phyloP scores from a whole-genome alignment of 805 yeast species.

The Metschnikowia koreensis region DNA sequence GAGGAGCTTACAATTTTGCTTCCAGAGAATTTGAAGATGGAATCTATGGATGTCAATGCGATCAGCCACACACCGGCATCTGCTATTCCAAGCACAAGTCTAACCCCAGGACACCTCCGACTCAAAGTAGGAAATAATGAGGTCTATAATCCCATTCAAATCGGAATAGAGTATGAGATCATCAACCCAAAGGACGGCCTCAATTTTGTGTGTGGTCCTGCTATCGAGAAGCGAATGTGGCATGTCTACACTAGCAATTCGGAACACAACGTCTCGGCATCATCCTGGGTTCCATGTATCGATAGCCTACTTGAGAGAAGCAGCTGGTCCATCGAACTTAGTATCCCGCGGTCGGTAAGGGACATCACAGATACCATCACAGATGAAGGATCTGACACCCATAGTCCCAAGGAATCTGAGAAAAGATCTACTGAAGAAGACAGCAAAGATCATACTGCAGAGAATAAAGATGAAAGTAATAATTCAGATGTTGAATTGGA shows the following conservation, averaged over 20 bases:
- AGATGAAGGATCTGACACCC: background rate
- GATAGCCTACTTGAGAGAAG: constrained; percentile 85
- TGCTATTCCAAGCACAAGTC: constrained; percentile 25
- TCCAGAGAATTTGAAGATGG: constrained; percentile 65
- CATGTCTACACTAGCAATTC: constrained; percentile 84
- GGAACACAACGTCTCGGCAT: constrained; percentile 75
- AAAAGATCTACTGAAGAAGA: background rate
- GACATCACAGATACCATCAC: constrained; percentile 44
- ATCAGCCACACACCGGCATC: constrained; percentile 25
- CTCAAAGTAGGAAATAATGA: constrained; percentile 35
- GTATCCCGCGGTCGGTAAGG: constrained; percentile 74
- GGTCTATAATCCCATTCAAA: constrained; percentile 65
- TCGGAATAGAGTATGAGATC: constrained; percentile 65
- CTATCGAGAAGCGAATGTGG: constrained; percentile 57
- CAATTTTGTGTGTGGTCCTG: constrained; percentile 63
- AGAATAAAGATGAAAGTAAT: background rate
- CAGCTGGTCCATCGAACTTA: constrained; percentile 90
- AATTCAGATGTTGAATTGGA: constrained; percentile 9
- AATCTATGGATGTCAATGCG: constrained; percentile 49
- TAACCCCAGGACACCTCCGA: constrained; percentile 38
- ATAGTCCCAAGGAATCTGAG: background rate
- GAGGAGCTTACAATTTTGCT: constrained; percentile 64
- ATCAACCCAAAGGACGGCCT: constrained; percentile 72
- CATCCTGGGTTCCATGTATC: constrained; percentile 97
- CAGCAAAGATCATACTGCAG: background rate